These are phyloP conservation scores for Chamaenerion angustifolium DNA, from an alignment of 345 rosid genomes.

Conservation along the genomic window DNA sequence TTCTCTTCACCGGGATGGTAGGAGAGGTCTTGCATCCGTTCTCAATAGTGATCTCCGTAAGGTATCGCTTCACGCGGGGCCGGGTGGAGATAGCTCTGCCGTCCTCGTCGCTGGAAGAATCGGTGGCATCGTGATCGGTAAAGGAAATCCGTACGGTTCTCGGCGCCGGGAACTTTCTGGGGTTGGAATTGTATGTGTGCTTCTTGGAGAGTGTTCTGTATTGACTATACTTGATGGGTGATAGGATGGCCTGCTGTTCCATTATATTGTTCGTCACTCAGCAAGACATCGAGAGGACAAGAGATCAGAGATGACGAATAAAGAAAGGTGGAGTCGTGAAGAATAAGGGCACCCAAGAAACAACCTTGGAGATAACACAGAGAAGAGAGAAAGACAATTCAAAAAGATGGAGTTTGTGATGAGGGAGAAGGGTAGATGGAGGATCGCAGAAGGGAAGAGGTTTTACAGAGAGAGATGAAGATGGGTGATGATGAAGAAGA, in stretches of 20 bases:
- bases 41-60: conserved; percentile 51
- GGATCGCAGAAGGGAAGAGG: too few species aligned
- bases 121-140: conserved; percentile 72
- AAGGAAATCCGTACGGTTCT: conserved; percentile 42
- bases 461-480: too few species aligned
- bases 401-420: too few species aligned
- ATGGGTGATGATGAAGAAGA: too few species aligned
- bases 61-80: conserved; percentile 47
- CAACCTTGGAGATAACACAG: too few species aligned
- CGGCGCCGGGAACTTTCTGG: neutral
- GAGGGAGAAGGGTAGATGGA: too few species aligned
- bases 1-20: conserved; percentile 16
- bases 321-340: too few species aligned
- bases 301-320: too few species aligned
- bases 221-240: conserved; percentile 49
- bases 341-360: too few species aligned
- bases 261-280: conserved; percentile 6
- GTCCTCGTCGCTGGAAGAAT: conserved; percentile 83
- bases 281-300: too few species aligned
- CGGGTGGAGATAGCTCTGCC: conserved; percentile 12
- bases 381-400: too few species aligned
- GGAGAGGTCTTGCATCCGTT: conserved; percentile 9
- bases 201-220: conserved; percentile 39
- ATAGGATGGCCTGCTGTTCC: conserved; percentile 30
- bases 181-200: conserved; percentile 1